A percentile compares a stretch with the other conserved stretches of the same genome.
phyloP scores from a whole-genome alignment of 495 filamentous ascomycete species.

The Monascus purpureus region DNA sequence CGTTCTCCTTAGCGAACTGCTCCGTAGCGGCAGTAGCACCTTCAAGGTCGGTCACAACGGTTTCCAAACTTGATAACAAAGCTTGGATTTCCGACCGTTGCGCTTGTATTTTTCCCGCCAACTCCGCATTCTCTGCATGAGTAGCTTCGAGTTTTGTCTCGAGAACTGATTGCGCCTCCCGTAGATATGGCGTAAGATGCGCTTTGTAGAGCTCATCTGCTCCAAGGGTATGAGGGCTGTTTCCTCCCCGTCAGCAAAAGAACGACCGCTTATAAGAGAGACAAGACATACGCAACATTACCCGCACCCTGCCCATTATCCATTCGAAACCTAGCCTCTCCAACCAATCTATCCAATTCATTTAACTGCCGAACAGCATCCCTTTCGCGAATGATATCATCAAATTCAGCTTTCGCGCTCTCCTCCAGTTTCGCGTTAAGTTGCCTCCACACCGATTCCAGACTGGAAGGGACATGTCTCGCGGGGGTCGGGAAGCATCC shows the following conservation, averaged over 20 bases:
- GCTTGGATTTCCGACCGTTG: conserved; percentile 65
- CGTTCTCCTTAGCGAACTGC: conserved; percentile 23
- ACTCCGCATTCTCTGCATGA: conserved; percentile 47
- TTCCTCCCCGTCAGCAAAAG: neutral
- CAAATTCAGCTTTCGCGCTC: conserved; percentile 56
- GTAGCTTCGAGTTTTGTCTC: conserved; percentile 45
- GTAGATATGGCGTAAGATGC: conserved; percentile 55
- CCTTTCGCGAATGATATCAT: conserved; percentile 54
- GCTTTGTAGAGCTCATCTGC: conserved; percentile 50
- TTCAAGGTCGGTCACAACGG: conserved; percentile 55
- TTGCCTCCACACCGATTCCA: conserved; percentile 55
- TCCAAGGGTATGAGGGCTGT: conserved; percentile 65
- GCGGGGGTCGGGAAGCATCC: conserved; percentile 82
- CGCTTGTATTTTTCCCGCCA: conserved; percentile 45
- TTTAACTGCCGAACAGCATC: conserved; percentile 66
- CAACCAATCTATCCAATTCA: conserved; percentile 62
- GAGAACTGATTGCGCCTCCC: conserved; percentile 44
- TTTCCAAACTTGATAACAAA: conserved; percentile 50
- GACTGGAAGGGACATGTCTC: conserved; percentile 46
- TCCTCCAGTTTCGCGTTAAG: conserved; percentile 52
- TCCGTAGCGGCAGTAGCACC: conserved; percentile 39
- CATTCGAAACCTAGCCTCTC: conserved; percentile 50
- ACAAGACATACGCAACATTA: conserved; percentile 19
- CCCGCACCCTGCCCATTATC: conserved; percentile 18
- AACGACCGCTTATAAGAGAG: neutral